These are phyloP conservation scores for Aspergillus sp. DNA, from an alignment of 2,329 filamentous ascomycete species.

Conservation along the genomic window DNA sequence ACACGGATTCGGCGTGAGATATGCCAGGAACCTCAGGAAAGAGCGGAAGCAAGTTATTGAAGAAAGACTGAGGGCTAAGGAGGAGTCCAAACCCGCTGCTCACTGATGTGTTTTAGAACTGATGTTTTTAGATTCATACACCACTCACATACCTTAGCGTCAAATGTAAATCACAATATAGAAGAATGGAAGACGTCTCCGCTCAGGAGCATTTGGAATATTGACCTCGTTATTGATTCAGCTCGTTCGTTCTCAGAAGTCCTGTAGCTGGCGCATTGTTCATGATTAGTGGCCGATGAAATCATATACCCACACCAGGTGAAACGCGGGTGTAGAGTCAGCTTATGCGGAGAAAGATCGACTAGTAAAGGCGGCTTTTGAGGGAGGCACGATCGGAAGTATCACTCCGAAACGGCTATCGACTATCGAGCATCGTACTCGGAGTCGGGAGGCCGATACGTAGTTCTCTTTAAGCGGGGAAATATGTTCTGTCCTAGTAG, in stretches of 20 bases:
- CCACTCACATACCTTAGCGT: too few relatives aligned
- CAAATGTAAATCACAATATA: background rate
- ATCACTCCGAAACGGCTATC: background rate
- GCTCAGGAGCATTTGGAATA: background rate
- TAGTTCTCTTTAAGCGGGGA: too few relatives aligned
- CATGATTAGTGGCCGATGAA: background rate
- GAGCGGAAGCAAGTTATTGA: constrained; percentile 30
- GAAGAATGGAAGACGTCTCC: background rate
- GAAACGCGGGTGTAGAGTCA: background rate
- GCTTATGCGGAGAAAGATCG: background rate
- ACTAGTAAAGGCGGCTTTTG: background rate
- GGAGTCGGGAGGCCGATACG: background rate
- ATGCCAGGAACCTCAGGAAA: constrained; percentile 42
- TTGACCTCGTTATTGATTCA: background rate
- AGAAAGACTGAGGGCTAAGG: constrained; percentile 19
- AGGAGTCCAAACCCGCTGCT: background rate
- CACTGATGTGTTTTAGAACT: background rate
- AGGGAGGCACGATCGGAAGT: background rate
- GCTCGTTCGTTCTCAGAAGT: background rate
- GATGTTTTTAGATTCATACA: background rate
- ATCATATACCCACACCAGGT: background rate
- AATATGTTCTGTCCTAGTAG: too few relatives aligned
- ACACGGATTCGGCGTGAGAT: constrained; percentile 49
- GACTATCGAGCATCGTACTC: background rate
- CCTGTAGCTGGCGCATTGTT: background rate